These are phyloP conservation scores for Mortierella sp. DNA, from an alignment of 371 early-diverging fungal genomes.

Conservation along the genomic window DNA sequence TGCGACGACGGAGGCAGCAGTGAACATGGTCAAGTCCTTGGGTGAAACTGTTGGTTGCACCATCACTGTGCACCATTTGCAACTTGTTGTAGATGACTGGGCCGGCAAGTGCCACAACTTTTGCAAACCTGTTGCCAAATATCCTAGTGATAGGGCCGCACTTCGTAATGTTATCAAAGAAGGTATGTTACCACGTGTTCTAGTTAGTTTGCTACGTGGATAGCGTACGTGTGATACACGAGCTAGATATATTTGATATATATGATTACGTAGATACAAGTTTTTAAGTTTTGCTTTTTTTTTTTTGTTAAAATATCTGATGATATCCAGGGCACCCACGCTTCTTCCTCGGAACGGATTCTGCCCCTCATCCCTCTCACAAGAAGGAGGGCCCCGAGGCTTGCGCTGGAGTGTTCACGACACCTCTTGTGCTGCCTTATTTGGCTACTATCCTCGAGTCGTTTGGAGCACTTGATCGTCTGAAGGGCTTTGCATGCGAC, in stretches of 20 bases:
- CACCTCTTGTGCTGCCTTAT: constrained; percentile 86
- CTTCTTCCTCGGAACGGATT: constrained; percentile 96
- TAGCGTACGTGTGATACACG: neutral
- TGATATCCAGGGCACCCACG: constrained; percentile 81
- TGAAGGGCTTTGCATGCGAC: constrained; percentile 87
- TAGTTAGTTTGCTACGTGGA: neutral
- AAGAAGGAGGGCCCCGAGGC: constrained; percentile 89
- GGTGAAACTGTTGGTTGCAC: constrained; percentile 94
- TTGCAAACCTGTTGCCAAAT: constrained; percentile 99
- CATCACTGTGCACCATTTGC: constrained; percentile 96
- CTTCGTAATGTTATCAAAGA: constrained; percentile 86
- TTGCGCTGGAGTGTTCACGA: constrained; percentile 94
- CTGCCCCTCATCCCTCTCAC: constrained; percentile 94
- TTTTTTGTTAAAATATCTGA: neutral
- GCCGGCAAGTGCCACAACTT: constrained; percentile 95
- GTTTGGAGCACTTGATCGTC: constrained; percentile 84
- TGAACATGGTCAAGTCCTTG: constrained; percentile 90
- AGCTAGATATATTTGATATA: neutral
- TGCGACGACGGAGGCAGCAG: constrained; percentile 94
- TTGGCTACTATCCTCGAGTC: constrained; percentile 90
- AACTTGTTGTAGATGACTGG: constrained; percentile 96
- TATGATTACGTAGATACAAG: neutral
- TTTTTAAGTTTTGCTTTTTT: neutral
- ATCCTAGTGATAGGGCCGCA: constrained; percentile 92
- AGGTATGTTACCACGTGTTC: constrained; percentile 57